Conservation (phyloP, 495 filamentous ascomycete species). For the Aspergillus asperescens region DNA sequence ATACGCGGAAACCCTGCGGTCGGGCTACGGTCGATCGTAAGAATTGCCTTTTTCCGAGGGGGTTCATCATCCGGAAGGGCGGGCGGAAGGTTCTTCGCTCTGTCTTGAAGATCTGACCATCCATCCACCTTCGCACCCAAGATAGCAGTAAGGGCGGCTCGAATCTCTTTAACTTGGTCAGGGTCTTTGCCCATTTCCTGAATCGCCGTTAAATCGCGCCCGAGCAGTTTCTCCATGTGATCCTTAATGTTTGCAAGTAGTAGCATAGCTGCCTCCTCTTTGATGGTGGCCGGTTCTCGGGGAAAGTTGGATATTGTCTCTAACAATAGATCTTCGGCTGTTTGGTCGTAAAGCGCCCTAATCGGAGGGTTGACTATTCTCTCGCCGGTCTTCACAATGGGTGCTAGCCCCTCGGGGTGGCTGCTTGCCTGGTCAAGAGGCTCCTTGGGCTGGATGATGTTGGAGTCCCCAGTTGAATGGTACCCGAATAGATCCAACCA, state of each 20-base stretch:
- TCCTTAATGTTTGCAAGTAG: slow-evolving; percentile 47
- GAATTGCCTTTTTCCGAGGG: slow-evolving; percentile 39
- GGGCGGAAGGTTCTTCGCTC: slow-evolving; percentile 38
- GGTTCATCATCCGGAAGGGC: slow-evolving; percentile 38
- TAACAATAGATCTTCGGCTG: slow-evolving; percentile 42
- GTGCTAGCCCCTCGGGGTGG: slow-evolving; percentile 38
- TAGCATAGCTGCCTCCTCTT: slow-evolving; percentile 48
- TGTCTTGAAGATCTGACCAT: slow-evolving; percentile 43
- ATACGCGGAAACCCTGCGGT: slow-evolving; percentile 42
- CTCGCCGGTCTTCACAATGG: slow-evolving; percentile 42
- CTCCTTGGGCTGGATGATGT: slow-evolving; percentile 45
- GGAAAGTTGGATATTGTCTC: slow-evolving; percentile 47
- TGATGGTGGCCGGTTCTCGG: slow-evolving; percentile 43
- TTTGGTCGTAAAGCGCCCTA: slow-evolving; percentile 43
- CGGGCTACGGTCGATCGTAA: slow-evolving; percentile 42
- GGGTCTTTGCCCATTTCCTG: slow-evolving; percentile 48
- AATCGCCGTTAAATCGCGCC: slow-evolving; percentile 41
- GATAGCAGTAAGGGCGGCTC: slow-evolving; percentile 43
- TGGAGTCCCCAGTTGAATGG: slow-evolving; percentile 48
- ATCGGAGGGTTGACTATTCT: slow-evolving; percentile 44
- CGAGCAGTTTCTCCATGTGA: slow-evolving; percentile 47
- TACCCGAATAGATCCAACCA: slow-evolving; percentile 84
- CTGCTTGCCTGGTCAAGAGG: slow-evolving; percentile 35
- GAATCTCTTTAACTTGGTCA: slow-evolving; percentile 45
- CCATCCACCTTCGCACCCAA: slow-evolving; percentile 46